Evolutionary conservation across 2,329 filamentous ascomycete genomes (phyloP).

Genomic region (Coniochaeta hoffmannii): DNA sequence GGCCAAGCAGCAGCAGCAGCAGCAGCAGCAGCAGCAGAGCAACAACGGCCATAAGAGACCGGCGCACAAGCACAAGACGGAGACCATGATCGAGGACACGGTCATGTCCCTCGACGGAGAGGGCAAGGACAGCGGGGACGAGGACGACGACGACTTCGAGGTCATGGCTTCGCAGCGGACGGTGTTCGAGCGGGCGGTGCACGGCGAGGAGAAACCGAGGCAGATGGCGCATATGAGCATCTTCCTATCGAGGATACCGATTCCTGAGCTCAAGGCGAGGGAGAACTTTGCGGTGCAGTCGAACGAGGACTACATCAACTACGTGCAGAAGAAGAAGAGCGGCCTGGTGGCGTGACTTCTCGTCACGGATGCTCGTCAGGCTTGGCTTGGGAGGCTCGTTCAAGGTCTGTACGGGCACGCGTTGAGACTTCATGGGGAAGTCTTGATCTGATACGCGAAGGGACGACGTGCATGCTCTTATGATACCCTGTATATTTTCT

Average conservation of each 20-base stretch:
- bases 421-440: neutral
- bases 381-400: too few relatives aligned
- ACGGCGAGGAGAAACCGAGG: conserved; percentile 32
- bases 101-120: conserved; percentile 23
- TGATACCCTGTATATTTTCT: neutral
- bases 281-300: conserved; percentile 40
- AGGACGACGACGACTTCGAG: conserved; percentile 45
- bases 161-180: conserved; percentile 32
- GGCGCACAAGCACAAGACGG: conserved; percentile 14
- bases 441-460: neutral
- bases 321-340: conserved; percentile 15
- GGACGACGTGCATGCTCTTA: neutral
- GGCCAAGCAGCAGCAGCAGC: neutral
- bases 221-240: conserved; percentile 49
- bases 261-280: conserved; percentile 47
- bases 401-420: neutral
- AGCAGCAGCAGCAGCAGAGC: neutral
- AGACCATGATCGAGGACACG: conserved; percentile 32
- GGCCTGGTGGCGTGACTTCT: conserved; percentile 7
- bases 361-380: too few relatives aligned
- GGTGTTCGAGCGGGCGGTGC: conserved; percentile 46
- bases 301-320: conserved; percentile 24
- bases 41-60: conserved; percentile 10
- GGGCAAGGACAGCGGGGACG: conserved; percentile 13
- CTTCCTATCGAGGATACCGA: conserved; percentile 45